These are phyloP conservation scores for Petasospora rhodanensis DNA, from an alignment of 1,139 yeast species.

Conservation along the genomic window DNA sequence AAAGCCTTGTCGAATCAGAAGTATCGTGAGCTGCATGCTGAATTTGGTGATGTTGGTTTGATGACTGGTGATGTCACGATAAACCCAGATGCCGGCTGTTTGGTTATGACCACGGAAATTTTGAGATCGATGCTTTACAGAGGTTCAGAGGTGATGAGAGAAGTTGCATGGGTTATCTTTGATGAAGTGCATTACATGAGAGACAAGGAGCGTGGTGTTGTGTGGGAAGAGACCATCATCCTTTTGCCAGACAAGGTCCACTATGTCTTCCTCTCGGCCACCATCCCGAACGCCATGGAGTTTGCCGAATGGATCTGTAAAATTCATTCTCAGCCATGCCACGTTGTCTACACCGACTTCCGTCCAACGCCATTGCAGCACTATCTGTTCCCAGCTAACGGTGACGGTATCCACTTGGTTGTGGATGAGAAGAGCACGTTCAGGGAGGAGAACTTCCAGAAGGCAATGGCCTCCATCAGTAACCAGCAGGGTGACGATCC, in stretches of 20 bases:
- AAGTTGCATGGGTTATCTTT: constrained; percentile 93
- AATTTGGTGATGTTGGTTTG: constrained; percentile 93
- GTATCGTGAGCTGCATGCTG: constrained; percentile 86
- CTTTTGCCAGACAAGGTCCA: constrained; percentile 92
- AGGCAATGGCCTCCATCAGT: constrained; percentile 93
- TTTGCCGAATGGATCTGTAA: constrained; percentile 98
- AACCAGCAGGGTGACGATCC: constrained; percentile 86
- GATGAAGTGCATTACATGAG: constrained; percentile 97
- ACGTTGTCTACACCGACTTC: constrained; percentile 96
- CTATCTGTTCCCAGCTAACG: constrained; percentile 93
- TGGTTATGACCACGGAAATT: constrained; percentile 98
- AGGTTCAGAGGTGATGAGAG: constrained; percentile 93
- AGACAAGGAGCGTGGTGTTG: constrained; percentile 96
- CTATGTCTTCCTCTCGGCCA: constrained; percentile 85
- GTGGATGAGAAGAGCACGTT: constrained; percentile 96
- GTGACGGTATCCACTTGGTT: constrained; percentile 94
- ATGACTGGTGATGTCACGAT: constrained; percentile 98
- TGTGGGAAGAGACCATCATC: constrained; percentile 98
- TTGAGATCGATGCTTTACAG: constrained; percentile 86
- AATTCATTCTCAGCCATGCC: constrained; percentile 94
- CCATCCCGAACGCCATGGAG: constrained; percentile 97
- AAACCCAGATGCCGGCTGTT: constrained; percentile 93
- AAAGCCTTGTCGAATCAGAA: constrained; percentile 96
- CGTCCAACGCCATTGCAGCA: constrained; percentile 98
- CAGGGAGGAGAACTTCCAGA: constrained; percentile 95